Evolutionary conservation across 345 rosid species (phyloP).

Genomic region (Eucalyptus curtisii): DNA sequence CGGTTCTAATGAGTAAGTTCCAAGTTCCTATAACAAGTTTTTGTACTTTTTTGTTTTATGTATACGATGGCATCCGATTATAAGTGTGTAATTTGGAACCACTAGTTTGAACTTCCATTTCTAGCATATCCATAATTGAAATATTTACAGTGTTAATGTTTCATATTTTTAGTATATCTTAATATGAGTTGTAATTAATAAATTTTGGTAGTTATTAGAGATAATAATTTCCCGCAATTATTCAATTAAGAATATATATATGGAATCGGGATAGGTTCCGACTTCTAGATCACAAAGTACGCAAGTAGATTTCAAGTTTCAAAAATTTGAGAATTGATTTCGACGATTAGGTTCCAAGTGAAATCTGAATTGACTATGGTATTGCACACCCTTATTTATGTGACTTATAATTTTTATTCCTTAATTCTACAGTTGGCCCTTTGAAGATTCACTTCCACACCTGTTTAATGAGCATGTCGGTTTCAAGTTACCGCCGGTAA

Average conservation of each 20-base stretch:
- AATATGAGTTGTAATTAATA: too few species aligned
- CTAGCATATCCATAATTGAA: background rate
- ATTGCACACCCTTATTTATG: background rate
- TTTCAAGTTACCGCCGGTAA: background rate
- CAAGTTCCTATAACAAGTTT: background rate
- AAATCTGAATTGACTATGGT: rapidly evolving
- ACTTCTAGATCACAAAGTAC: background rate
- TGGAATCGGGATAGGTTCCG: too few species aligned
- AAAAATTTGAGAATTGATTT: too few species aligned
- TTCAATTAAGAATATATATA: too few species aligned
- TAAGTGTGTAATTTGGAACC: rapidly evolving
- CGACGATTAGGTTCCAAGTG: rapidly evolving
- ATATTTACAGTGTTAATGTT: too few species aligned
- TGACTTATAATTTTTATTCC: background rate
- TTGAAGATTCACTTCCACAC: background rate
- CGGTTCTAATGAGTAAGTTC: background rate
- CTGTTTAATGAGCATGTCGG: background rate
- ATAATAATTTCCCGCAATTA: too few species aligned
- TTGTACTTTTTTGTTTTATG: background rate
- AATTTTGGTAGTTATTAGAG: too few species aligned
- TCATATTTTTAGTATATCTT: too few species aligned
- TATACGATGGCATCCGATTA: too few species aligned
- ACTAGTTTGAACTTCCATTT: background rate
- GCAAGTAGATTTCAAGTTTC: too few species aligned
- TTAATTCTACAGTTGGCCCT: background rate